Evolutionary conservation across 73 alveolate species (phyloP), one percentile per base, ranked within the genome.

Genomic region (Tetrahymena malaccensis): DNA sequence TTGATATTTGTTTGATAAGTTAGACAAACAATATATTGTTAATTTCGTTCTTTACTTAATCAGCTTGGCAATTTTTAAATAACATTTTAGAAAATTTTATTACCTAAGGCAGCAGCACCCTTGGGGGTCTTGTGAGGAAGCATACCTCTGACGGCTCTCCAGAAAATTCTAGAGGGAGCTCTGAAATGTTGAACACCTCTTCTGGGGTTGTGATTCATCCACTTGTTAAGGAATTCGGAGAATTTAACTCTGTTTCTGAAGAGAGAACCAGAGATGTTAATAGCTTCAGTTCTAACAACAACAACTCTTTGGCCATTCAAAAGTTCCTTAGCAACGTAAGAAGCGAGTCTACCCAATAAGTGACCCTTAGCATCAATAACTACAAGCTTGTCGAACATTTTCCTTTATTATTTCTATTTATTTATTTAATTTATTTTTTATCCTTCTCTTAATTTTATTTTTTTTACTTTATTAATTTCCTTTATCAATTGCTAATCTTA

Each of bases 291-390:
- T 96, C 99, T 97, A 94, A 98, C 99, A 84, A 98, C 97, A 55
- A 98, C 99, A 85, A 98, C 96, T 97, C 98, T 98, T 97, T 98
- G 99, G 31, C 99, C 99, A 43, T 96, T 96, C 95, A 97, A 97
- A 93, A 98, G 97, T 97, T 98, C 99, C 97, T 99, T 99, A 37
- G 99, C 99, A 94, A 99, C 98, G 84, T 97, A 96, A 13, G 99
- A 97, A 35, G 99, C 99, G 93, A 99, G 98, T 95, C 99, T 99
- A n/a, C 99, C 99, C 94, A 99, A 96, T 95, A 99, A 96, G 98
- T 99, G 99, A 94, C 99, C 99, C 94, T 98, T 98, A 96, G 99
- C 99, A 97, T 99, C 99, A 70, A 99, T 98, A 94, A 99, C 99
- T 70, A 99, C 96, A 94, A 97, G 98, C 97, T 97, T 97, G 97